phyloP scores from a whole-genome alignment of 345 rosid species.

The Eucalyptus sideroxylon region DNA sequence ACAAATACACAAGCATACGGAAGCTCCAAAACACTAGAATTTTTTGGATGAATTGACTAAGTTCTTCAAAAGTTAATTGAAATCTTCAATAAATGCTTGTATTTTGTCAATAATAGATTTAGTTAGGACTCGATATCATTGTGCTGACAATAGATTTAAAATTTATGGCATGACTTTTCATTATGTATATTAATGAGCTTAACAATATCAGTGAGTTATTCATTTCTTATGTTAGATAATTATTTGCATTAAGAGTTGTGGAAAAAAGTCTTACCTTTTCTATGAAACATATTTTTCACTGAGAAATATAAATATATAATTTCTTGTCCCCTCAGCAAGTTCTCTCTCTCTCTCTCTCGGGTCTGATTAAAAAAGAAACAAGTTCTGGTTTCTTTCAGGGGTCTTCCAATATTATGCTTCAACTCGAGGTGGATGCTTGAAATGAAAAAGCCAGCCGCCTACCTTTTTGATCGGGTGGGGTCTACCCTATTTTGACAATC shows the following conservation, averaged over 20 bases:
- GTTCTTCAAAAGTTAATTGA: not conserved
- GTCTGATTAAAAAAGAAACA: not conserved
- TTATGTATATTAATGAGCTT: not conserved
- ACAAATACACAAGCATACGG: not conserved
- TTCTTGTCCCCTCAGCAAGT: not conserved
- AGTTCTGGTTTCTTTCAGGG: not conserved
- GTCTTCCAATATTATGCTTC: not conserved
- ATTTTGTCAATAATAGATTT: not conserved
- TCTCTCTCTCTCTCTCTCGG: not conserved
- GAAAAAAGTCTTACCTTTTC: not conserved
- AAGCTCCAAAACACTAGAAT: not conserved
- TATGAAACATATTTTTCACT: not conserved
- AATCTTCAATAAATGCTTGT: not conserved
- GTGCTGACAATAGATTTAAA: too few species aligned
- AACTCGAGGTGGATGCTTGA: not conserved
- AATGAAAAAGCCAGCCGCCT: not conserved
- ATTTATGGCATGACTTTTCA: not conserved
- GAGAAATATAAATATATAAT: not conserved
- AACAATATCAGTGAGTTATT: rapidly evolving
- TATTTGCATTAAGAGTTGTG: not conserved
- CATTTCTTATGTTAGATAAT: rapidly evolving
- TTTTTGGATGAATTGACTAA: not conserved
- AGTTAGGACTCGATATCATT: not conserved
- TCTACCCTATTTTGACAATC: not conserved
- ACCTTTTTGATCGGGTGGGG: not conserved